Conservation (phyloP, 306 rosid genomes). For the Alnus rubra region DNA sequence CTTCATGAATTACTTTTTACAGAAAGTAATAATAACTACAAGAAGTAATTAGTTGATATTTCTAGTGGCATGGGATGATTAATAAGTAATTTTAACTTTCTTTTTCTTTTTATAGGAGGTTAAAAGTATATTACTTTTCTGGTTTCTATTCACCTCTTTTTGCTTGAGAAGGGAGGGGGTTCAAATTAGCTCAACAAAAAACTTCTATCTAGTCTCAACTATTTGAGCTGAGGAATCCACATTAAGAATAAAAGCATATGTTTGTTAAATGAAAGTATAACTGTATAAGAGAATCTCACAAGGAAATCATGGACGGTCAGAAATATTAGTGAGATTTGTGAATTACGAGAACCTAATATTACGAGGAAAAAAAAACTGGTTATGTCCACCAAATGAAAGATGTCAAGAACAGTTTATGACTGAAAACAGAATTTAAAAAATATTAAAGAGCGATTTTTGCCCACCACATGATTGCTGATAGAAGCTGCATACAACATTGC, state of each 20-base stretch:
- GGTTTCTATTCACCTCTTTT: neutral
- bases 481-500: constrained; percentile 86
- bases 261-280: neutral
- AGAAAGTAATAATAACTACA: neutral
- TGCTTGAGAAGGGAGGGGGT: neutral
- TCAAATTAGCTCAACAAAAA: neutral
- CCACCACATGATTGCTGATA: constrained; percentile 86
- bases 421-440: neutral
- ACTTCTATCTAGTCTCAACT: neutral
- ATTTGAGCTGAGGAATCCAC: neutral
- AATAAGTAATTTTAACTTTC: neutral
- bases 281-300: neutral
- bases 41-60: neutral
- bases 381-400: neutral
- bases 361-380: neutral
- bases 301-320: neutral
- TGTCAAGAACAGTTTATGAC: neutral
- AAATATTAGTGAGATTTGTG: neutral
- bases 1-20: neutral
- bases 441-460: constrained; percentile 24
- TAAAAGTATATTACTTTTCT: neutral
- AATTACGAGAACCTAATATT: neutral
- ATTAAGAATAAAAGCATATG: neutral
- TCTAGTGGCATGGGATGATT: neutral
- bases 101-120: neutral